phyloP scores from a whole-genome alignment of 169 alveolate genomes.

The Eimeria tenella region DNA sequence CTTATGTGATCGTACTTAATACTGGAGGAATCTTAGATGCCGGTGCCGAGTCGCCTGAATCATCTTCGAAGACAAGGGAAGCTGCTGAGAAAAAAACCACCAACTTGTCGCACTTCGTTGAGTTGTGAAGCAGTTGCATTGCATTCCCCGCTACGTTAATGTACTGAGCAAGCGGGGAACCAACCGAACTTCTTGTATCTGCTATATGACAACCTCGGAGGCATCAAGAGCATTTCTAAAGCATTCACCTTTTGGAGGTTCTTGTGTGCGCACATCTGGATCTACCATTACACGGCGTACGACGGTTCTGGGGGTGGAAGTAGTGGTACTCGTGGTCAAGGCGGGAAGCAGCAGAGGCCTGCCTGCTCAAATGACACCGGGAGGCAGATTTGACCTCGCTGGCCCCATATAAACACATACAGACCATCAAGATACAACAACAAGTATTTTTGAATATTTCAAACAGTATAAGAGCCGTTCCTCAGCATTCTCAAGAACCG shows the following conservation, averaged over 20 bases:
- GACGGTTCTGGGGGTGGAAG: not conserved
- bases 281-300: not conserved
- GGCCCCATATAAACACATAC: no score
- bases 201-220: not conserved
- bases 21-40: no score
- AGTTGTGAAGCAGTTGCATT: no score
- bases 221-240: not conserved
- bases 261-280: not conserved
- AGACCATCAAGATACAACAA: no score
- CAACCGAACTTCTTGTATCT: not conserved
- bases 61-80: no score
- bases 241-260: slow-evolving; percentile 28
- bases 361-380: not conserved
- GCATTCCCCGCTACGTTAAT: no score
- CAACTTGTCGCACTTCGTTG: no score
- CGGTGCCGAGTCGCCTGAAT: no score
- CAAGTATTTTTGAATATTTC: no score
- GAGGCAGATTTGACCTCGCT: not conserved
- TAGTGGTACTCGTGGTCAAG: not conserved
- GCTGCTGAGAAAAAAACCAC: no score
- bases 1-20: no score
- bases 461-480: not conserved
- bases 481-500: not conserved
- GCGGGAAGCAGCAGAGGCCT: slow-evolving; percentile 4
- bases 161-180: no score